Base-by-base conservation (phyloP, 768 basidiomycete species). In the Termitomyces sp. region DNA sequence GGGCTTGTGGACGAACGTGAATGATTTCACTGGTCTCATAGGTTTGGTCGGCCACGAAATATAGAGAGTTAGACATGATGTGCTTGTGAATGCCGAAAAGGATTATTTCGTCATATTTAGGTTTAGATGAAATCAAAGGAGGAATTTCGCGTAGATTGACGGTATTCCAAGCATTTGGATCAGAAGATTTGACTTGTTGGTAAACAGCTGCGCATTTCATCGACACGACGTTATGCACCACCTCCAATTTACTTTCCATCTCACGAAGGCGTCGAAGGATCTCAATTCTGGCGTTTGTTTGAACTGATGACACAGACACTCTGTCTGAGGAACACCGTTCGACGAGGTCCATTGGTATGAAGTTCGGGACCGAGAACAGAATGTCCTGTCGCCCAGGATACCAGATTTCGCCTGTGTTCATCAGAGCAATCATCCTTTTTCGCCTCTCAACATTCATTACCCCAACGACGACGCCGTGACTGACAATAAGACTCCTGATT, bases 271-370 rank as follows among this genome's bases (percentile, higher is more conserved):
- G 73, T 61, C 76, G 81, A 24, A 90, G 74, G 19, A 87, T 77
- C 51, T 82, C 75, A 3, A 90, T 75, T 2, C 93, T 78, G 2
- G 91, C 90, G 26, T 72, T 69, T 46, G 78, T 66, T 56, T 87
- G 70, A 5, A 60, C 59, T 15, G 63, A 62, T 28, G 65, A 71
- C 8, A 48, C 42, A 0, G 78, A 66, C 22, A 65, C 53, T 0
- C 59, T 60, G 1, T 62, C 55, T 0, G 42, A 41, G 1, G 85
- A 83, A 62, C 84, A 86, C 32, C 81, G 74, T 35, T 59, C 59
- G 0, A 76, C 71, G 8, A 83, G 70, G 56, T 80, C 74, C 41
- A 57, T 49, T 14, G 79, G 64, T 24, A 82, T 69, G 62, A 87
- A 75, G n/a, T 70, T 67, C 0, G 87, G 86, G n/a, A 88, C 70